Conservation (phyloP, 176 grass and related monocot species). For the Ampelocalamus luodianensis region DNA sequence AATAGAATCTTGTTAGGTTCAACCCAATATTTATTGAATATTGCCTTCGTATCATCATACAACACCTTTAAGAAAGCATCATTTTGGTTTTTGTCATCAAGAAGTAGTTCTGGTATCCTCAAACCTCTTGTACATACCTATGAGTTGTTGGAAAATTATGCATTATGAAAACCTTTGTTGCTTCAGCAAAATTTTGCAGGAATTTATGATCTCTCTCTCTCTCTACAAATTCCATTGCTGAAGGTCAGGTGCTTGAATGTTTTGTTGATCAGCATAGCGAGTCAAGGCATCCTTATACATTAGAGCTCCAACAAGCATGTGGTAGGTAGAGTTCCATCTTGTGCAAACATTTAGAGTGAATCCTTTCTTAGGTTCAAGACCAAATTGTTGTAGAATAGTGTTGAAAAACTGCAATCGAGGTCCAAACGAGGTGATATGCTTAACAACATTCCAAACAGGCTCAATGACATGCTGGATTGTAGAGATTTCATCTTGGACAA, state of each 20-base stretch:
- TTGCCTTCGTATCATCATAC: neutral
- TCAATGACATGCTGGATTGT: too few species aligned
- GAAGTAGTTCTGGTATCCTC: too few species aligned
- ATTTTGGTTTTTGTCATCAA: too few species aligned
- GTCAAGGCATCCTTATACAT: conserved; percentile 3
- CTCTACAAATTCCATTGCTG: neutral
- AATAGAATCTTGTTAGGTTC: neutral
- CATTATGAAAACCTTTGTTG: neutral
- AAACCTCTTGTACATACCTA: neutral
- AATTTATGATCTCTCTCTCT: neutral
- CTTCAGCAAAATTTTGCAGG: neutral
- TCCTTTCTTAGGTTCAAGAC: neutral
- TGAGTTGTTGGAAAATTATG: too few species aligned
- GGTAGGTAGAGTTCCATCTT: neutral
- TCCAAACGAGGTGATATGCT: too few species aligned
- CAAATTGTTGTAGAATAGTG: neutral
- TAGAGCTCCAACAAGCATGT: conserved; percentile 11
- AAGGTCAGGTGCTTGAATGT: neutral
- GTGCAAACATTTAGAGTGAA: neutral
- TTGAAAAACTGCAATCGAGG: too few species aligned
- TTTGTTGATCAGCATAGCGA: neutral
- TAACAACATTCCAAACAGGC: too few species aligned
- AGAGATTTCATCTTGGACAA: neutral
- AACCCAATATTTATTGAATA: neutral
- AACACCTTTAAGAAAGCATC: too few species aligned